phyloP scores from a whole-genome alignment of 2,329 filamentous ascomycete genomes.

The Pseudocercospora pini-densiflorae region DNA sequence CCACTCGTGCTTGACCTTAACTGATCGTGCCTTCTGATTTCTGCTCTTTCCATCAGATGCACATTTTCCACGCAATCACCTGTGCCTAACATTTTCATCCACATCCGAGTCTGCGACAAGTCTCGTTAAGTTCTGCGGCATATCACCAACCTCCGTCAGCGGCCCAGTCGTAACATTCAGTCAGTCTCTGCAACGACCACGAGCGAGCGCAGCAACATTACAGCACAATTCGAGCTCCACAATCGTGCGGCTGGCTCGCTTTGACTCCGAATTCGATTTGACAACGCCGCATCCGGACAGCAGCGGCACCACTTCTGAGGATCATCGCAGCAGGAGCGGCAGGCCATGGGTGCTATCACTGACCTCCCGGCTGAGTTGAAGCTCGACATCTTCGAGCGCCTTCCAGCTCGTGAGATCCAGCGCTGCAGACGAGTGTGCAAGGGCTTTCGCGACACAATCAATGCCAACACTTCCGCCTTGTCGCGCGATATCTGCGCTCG shows the following conservation, averaged over 20 bases:
- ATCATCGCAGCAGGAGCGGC: not conserved
- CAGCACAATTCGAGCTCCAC: not conserved
- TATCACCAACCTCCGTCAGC: not conserved
- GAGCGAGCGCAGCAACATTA: not conserved
- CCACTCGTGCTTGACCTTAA: not conserved
- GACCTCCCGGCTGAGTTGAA: not conserved
- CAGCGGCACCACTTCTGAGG: not conserved
- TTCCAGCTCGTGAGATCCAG: not conserved
- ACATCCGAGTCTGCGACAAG: no score
- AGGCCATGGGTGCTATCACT: not conserved
- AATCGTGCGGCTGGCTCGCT: no score
- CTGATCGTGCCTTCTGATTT: not conserved
- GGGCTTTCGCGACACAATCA: not conserved
- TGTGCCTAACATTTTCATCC: no score
- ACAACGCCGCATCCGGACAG: not conserved
- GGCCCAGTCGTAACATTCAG: not conserved
- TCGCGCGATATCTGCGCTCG: not conserved
- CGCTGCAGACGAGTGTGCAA: not conserved
- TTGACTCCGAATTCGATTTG: not conserved
- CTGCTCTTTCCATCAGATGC: not conserved
- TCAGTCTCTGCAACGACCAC: not conserved
- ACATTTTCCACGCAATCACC: not conserved
- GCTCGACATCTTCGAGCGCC: not conserved
- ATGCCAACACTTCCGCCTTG: not conserved
- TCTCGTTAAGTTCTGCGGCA: no score